Base-by-base conservation (phyloP, 148 eudicot genomes). In the Silene uniflora region DNA sequence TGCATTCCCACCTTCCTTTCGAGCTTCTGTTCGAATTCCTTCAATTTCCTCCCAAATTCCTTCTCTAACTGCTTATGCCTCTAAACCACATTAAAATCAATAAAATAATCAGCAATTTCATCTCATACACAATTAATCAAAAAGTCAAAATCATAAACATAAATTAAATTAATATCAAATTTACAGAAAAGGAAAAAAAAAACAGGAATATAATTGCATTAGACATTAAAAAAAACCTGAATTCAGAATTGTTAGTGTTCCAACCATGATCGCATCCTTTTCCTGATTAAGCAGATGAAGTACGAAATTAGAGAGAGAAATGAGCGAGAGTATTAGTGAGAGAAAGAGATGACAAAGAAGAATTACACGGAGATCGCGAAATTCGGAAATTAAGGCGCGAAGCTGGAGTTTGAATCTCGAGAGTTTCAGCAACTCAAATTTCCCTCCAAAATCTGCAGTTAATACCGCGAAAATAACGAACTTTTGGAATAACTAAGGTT, bases 381-480 rank as follows among this genome's bases (percentile, higher is more conserved):
- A 64, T 69, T 87, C 85, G 62, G 86, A 55, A 35, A 85, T 76
- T 71, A 89, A 86, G 86, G 87, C 73, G 35, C 81, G 85, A 55
- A 87, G 92, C 21, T 89, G 86, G 52, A 87, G 76, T 80, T 81
- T 87, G 81, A 85, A 75, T 72, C 79, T 87, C 4, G 90, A 87
- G 32, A 87, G 61, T 64, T 84, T 85, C 54, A 84, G 63, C 58
- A 85, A 35, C 86, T 85, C 88, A 88, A 83, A 83, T 83, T 77
- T 81, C 81, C 88, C 80, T 72, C 85, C 77, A 67, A 72, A 27
- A 27, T 27, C 2, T 27, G 29, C 29, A 27, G 29, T 27, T 27
- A 27, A 27, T 27, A 27, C 29, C 29, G 29, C 29, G 29, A 27
- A 27, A 27, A 27, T 27, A 27, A 27, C 29, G 29, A 27, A 27